Evolutionary conservation across 2,329 filamentous ascomycete genomes (phyloP).

Genomic region (Onygena corvina): DNA sequence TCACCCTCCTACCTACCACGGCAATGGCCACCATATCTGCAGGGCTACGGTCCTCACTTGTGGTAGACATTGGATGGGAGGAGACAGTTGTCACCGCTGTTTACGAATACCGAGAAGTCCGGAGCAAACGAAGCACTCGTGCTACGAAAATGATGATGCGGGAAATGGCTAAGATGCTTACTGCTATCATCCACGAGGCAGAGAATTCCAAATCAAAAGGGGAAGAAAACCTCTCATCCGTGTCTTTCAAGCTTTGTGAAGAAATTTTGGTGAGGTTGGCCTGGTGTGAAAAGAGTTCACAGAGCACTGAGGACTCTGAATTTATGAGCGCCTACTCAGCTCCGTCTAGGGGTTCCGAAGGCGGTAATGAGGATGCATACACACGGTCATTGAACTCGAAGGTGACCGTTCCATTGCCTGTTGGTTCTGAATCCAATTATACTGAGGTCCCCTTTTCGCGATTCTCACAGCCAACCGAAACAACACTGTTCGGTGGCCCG

Average conservation of each 20-base stretch:
- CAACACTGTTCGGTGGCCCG: constrained; percentile 54
- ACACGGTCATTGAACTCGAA: constrained; percentile 18
- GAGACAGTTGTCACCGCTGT: constrained; percentile 77
- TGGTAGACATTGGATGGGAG: constrained; percentile 85
- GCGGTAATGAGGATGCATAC: constrained; percentile 9
- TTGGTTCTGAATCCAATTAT: constrained; percentile 30
- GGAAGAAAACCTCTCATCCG: constrained; percentile 29
- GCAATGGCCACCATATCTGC: constrained; percentile 64
- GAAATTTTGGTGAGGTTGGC: constrained; percentile 62
- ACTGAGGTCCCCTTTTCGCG: constrained; percentile 55
- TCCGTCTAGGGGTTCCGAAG: constrained; percentile 16
- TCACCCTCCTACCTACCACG: constrained; percentile 69
- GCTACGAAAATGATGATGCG: constrained; percentile 61
- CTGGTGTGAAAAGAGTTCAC: constrained; percentile 51
- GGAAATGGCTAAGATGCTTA: constrained; percentile 45
- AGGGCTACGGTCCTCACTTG: constrained; percentile 70
- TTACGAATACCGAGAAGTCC: constrained; percentile 80
- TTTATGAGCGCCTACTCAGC: constrained; percentile 3
- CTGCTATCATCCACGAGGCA: constrained; percentile 19
- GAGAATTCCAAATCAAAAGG: constrained; percentile 15
- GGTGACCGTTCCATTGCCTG: constrained; percentile 36
- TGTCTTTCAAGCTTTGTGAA: constrained; percentile 69
- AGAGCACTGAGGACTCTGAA: constrained; percentile 6
- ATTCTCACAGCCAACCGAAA: constrained; percentile 63
- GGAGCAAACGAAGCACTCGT: constrained; percentile 56